Base-by-base conservation (phyloP, 83 land plant genomes). In the Picea abies region DNA sequence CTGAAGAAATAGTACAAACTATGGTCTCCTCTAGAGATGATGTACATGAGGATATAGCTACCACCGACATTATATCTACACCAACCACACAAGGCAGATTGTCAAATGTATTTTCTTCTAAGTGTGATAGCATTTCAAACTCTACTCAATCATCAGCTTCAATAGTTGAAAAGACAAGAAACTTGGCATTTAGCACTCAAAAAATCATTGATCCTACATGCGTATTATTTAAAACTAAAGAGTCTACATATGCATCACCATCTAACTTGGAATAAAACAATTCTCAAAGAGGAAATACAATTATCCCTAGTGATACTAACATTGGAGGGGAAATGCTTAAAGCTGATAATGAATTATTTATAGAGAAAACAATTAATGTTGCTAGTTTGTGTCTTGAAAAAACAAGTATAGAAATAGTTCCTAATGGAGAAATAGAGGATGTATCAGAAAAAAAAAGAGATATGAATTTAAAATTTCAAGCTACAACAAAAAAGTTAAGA, bases 391-490 rank as follows among this genome's bases (percentile, higher is more conserved):
- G 23, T 58, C 60, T 75, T 47, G 78, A 25, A 12, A 15, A 9
- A 4, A 1, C 78, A 44, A 75, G 29, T 10, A 22, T 4, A 75
- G 78, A 75, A 75, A 75, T 75, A 47, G 60, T 75, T 75, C 78
- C 60, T 7, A 25, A 75, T 58, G 14, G 47, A 17, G 78, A 75
- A 41, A 47, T 29, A 47, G 12, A 3, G n/a, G 23, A 47, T 35
- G 35, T 35, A 35, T 35, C 35, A 35, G 1, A 35, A 35, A 35
- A 35, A 35, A 1, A 35, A 1, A 2, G 3, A 2, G 1, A 0
- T 35, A 1, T 1, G 1, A 35, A 35, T 35, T 35, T 2, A 35
- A 35, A 35, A 35, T 35, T 35, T 2, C 35, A 35, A 35, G 35
- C 2, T 35, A 35, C 1, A 35, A 1, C 1, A 35, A 35, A 35